Evolutionary conservation across 352 stramenopile species (phyloP), one percentile per base, ranked within the genome.

Genomic region (Pythium myriotylum): DNA sequence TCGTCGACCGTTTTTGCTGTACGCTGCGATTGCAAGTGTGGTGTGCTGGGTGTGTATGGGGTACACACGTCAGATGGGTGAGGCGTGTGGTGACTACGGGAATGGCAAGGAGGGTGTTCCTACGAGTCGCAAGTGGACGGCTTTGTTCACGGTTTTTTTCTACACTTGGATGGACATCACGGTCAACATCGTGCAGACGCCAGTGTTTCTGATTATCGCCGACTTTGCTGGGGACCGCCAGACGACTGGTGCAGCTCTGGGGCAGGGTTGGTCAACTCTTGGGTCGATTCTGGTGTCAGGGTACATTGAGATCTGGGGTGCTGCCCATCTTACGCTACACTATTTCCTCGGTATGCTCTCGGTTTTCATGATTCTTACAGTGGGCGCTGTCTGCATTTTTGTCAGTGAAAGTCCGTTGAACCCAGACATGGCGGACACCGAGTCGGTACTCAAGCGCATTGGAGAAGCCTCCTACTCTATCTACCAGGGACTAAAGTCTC

Each of bases 121-220:
- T n/a, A n/a, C n/a, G n/a, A n/a, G n/a, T n/a, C 79, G 68, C 41
- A 73, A 56, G 13, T 88, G 70, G 69, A 88, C 79, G 2, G 61
- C 72, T 9, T 29, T 77, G n/a, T 68, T 88, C 20, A 83, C 68
- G 2, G 67, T 86, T n/a, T 53, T 84, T 35, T 84, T 83, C 54
- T 86, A 88, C 71, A 55, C 73, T 1, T 86, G 76, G 76, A 88
- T 88, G 79, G 79, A 86, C 46, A 66, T 88, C 20, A 77, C 70
- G 26, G 66, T 86, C 42, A 86, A 88, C 54, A 23, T 88, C n/a
- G 72, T 76, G 5, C 69, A 79, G 52, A 80, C 66, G 1, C 76
- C 76, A 20, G 70, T 64, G 17, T 64, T 77, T 48, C 27, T 88
- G 43, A 26, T 88, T 12, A 78, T 88, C 23, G 70, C 79, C 4